Conservation (phyloP, 768 basidiomycete genomes). For the Agaricus subrufescens region DNA sequence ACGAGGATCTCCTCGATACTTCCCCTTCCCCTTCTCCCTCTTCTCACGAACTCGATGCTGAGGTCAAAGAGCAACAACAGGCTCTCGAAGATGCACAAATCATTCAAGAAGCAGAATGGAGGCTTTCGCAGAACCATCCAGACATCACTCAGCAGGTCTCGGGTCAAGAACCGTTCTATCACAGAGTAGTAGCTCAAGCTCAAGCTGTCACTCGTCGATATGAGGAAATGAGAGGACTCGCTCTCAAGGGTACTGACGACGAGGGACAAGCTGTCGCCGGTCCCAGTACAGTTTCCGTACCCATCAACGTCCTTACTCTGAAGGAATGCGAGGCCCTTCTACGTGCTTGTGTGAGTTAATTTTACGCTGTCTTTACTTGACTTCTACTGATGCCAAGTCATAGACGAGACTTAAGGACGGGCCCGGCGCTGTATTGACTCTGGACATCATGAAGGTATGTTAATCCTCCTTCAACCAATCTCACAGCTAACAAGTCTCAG, state of each 20-base stretch:
- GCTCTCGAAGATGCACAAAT: slow-evolving; percentile 7
- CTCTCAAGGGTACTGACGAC: slow-evolving; percentile 11
- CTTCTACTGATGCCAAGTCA: slow-evolving; percentile 2
- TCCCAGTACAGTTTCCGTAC: slow-evolving; percentile 19
- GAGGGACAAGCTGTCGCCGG: slow-evolving; percentile 11
- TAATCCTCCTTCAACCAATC: background rate
- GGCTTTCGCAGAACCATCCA: slow-evolving; percentile 1
- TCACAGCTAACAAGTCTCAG: slow-evolving; percentile 21
- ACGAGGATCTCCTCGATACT: slow-evolving; percentile 14
- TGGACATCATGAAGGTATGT: slow-evolving; percentile 53
- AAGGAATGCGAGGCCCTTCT: slow-evolving; percentile 55
- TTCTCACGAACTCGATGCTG: background rate
- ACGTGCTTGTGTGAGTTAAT: slow-evolving; percentile 29
- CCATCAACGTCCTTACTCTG: slow-evolving; percentile 42
- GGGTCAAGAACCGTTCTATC: slow-evolving; percentile 20
- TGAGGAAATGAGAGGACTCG: slow-evolving; percentile 20
- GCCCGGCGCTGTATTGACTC: slow-evolving; percentile 40
- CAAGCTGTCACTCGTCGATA: slow-evolving; percentile 30
- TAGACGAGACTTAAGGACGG: slow-evolving; percentile 47
- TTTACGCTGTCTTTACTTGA: background rate
- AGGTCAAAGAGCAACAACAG: slow-evolving; percentile 2
- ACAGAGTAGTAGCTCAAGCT: slow-evolving; percentile 29
- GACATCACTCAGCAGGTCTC: slow-evolving; percentile 1
- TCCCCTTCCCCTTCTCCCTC: slow-evolving; percentile 7
- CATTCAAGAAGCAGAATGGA: background rate